Evolutionary conservation across 2,329 filamentous ascomycete genomes (phyloP), one percentile per base, ranked within the genome.

Genomic region (Penicillium olsonii): DNA sequence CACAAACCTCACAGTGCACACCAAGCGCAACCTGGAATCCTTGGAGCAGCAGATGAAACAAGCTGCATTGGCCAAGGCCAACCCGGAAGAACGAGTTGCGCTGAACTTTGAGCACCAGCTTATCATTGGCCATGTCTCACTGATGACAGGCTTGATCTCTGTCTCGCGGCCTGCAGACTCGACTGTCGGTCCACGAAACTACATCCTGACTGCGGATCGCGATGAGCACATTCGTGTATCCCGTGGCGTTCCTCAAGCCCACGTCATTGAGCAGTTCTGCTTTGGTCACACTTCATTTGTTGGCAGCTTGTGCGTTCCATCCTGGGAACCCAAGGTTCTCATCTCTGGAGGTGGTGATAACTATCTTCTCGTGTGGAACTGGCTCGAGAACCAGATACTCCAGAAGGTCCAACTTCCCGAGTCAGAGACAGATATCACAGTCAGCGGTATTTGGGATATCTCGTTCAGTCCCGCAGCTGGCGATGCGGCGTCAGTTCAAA

Each of bases 41-140:
- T 65, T 86, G 17, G 78, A 81, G 59, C 76, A 82, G 45, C 83
- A 86, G 59, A 69, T 78, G 50, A 78, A 75, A 55, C 71, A 71
- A 42, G 67, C 68, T 56, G 68, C 74, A 53, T 72, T 71, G 48
- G 65, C 68, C 56, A 68, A 73, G 58, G 59, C 48, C 44, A 69
- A 59, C 54, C 69, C 58, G 50, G 71, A 61, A n/a, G 76, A 79
- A 53, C 73, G 75, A 29, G 77, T 78, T 45, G 75, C 76, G 14
- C 70, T 75, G 2, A 67, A 76, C 20, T 95, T 95, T 66, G 86
- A 90, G 60, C 83, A 90, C 60, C 82, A 85, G 31, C 77, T 96
- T 1, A 77, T 96, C 7, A 83, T 99, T 0, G 94, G 94, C 11
- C 94, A 99, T 71, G 94, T 99, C 12, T 96, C 92, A 1, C 88